Base-by-base conservation (phyloP, 495 filamentous ascomycete species). In the Bacidia gigantensis region DNA sequence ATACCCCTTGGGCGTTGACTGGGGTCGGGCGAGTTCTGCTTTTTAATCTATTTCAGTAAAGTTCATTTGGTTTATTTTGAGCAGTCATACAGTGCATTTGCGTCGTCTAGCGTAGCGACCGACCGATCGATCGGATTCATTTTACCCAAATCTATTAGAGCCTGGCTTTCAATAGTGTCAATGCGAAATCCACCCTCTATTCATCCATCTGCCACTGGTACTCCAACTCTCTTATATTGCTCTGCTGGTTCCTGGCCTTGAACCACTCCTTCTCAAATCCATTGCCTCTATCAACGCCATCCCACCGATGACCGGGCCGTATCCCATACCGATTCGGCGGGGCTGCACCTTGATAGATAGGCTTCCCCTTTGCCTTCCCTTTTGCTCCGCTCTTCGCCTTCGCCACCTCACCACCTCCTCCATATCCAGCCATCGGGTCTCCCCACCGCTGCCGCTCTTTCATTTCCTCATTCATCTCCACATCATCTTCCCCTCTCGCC, bases 181-280 rank as follows among this genome's bases (percentile, higher is more conserved):
- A 44, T 0, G 5, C 41, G 18, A 20, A 48, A n/a, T n/a, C n/a
- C n/a, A n/a, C n/a, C n/a, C n/a, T n/a, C 26, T 50, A 60, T 41
- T 60, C 58, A 54, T 62, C 60, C 57, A 62, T 62, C 50, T 60
- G 87, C 92, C 90, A 97, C 48, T 82, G 75, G 68, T 95, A 95
- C 61, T 94, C 86, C 67, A 96, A 62, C 35, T 83, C 77, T 64
- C 83, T 82, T 54, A 80, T 72, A 64, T 84, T 79, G 62, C 76
- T 76, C 66, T 74, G 79, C 63, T 76, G 68, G 67, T 95, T 94
- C 64, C 85, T 70, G 24, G 87, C 85, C 63, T 83, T 81, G 70
- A 97, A 97, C 74, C 87, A 84, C 67, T 96, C 87, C 67, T 78
- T 86, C 72, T 98, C 92, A 63, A 95, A 97, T 40, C 90, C 89